phyloP scores from a whole-genome alignment of 148 eudicot species.

The Rhododendron vialii region DNA sequence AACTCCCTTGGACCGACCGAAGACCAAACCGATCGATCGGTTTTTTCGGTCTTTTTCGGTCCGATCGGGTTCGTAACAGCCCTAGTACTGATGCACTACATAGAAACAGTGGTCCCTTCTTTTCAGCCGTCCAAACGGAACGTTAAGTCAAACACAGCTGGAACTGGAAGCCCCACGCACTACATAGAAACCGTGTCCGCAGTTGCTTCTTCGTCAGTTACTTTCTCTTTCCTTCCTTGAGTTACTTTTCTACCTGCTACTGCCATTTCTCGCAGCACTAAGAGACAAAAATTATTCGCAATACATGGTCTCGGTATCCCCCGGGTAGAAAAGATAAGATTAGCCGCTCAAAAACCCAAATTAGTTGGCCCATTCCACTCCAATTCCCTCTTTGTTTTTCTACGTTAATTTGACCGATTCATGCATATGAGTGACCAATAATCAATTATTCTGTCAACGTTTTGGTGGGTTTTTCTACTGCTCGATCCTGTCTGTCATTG shows the following conservation, averaged over 20 bases:
- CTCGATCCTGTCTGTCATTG: slow-evolving; percentile 2
- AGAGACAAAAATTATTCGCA: background rate
- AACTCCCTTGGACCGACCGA: too few relatives aligned
- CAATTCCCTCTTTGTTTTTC: background rate
- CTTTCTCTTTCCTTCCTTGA: background rate
- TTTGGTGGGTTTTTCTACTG: background rate
- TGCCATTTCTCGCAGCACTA: background rate
- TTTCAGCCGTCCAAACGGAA: background rate
- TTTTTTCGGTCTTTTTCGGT: too few relatives aligned
- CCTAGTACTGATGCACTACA: too few relatives aligned
- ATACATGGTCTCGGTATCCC: background rate
- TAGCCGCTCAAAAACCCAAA: background rate
- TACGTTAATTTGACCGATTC: background rate
- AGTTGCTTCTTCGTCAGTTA: background rate
- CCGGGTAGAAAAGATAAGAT: background rate
- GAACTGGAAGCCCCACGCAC: background rate
- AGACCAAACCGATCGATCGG: too few relatives aligned
- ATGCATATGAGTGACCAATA: background rate
- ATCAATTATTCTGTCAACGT: slow-evolving; percentile 9
- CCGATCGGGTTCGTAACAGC: too few relatives aligned
- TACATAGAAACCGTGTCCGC: too few relatives aligned
- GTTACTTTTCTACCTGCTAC: background rate
- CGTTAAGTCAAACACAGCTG: background rate
- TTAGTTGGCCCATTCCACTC: background rate
- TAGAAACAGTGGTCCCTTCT: too few relatives aligned